Base-by-base conservation (phyloP, 2,329 filamentous ascomycete genomes). In the Macrophomina pseudophaseolina region DNA sequence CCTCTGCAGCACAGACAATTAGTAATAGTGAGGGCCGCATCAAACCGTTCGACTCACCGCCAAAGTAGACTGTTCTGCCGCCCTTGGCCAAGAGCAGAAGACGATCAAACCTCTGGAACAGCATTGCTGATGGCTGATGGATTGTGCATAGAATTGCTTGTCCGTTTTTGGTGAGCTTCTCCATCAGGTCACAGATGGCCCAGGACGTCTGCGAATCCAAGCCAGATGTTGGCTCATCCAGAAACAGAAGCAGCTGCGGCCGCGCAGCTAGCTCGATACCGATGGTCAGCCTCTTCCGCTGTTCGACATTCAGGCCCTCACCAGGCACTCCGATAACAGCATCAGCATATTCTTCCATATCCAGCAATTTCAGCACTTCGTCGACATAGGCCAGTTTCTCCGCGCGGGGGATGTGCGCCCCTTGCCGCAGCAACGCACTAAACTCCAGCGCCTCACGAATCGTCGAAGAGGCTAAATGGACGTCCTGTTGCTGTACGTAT, bases 401-500 rank as follows among this genome's bases (percentile, higher is more conserved):
- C 5, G 83, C 80, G 4, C 82, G 83, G 0, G 90, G 83, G 16
- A 90, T 85, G 52, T 88, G 81, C 63, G 86, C 86, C 0, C 92
- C 91, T 74, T 95, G 93, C 66, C 93, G 90, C 40, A 96, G 88
- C 5, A 92, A 75, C 18, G 92, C 93, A 74, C 88, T 91, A 78
- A 97, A 96, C 73, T 87, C 87, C 35, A 96, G 83, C 6, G 92
- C 91, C 79, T 96, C 93, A 68, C 93, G 88, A 35, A 95, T 92
- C 0, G 92, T 95, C 0, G 88, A 87, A 0, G 91, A 94, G 62
- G 89, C 83, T 38, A 94, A 83, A 75, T 96, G 93, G 12, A 96
- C 83, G 84, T 97, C 93, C 75, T 94, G 91, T 75, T 97, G 93
- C 75, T 95, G 91, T 35, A 93, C 92, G 71, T 95, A 96, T 54